Evolutionary conservation across 345 rosid species (phyloP).

Genomic region (Nasturtium officinale): DNA sequence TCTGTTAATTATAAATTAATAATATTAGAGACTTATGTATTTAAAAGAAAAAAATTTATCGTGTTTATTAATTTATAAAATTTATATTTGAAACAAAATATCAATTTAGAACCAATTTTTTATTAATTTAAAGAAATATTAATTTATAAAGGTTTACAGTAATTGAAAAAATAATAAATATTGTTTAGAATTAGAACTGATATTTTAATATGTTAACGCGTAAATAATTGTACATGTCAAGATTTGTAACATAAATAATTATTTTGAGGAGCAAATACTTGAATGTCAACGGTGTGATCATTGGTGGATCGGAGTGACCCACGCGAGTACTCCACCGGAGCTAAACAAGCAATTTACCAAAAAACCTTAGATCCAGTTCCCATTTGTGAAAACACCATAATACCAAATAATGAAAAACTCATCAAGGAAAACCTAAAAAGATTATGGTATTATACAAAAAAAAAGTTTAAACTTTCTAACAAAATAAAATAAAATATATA

Average conservation of each 20-base stretch:
- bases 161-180: background rate
- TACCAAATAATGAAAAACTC: background rate
- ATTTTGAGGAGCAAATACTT: background rate
- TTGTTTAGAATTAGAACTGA: background rate
- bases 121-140: too few relatives aligned
- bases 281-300: conserved; percentile 31
- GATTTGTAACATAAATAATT: conserved; percentile 11
- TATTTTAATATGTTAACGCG: background rate
- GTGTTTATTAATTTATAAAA: too few relatives aligned
- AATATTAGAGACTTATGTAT: too few relatives aligned
- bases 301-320: conserved; percentile 22
- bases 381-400: background rate
- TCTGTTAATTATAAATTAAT: too few relatives aligned
- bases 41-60: too few relatives aligned
- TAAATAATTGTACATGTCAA: conserved; percentile 14
- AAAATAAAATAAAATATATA: too few relatives aligned
- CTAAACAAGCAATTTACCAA: background rate
- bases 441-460: background rate
- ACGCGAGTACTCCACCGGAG: conserved; percentile 25
- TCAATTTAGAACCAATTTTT: too few relatives aligned
- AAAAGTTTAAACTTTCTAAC: too few relatives aligned
- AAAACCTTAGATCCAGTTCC: conserved; percentile 9
- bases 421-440: background rate
- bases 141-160: too few relatives aligned
- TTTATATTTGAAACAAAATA: too few relatives aligned